Conservation (phyloP, 164 flowering plant genomes). For the Pachysandra terminalis region DNA sequence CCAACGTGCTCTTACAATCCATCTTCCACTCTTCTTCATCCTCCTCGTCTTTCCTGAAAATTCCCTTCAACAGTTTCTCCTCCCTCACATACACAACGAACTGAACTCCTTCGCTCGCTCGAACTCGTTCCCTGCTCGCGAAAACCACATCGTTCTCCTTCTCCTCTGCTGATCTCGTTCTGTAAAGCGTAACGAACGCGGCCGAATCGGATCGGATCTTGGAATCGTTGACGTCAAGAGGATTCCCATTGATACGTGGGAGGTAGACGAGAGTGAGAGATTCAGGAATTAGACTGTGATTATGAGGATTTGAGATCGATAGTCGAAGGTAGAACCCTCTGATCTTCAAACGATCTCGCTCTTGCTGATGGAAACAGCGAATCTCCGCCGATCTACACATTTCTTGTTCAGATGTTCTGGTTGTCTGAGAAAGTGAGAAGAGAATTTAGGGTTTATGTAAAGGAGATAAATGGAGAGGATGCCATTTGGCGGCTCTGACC, state of each 20-base stretch:
- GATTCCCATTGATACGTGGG: constrained; percentile 44
- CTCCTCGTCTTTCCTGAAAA: constrained; percentile 38
- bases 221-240: constrained; percentile 40
- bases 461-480: not conserved
- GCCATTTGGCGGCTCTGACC: no score
- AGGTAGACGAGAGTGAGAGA: constrained; percentile 54
- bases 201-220: constrained; percentile 45
- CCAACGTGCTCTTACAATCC: constrained; percentile 42
- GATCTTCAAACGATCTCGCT: constrained; percentile 32
- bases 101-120: constrained; percentile 45
- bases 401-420: not conserved
- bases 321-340: constrained; percentile 40
- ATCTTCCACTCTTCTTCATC: constrained; percentile 48
- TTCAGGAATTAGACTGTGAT: constrained; percentile 27
- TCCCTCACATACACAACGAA: constrained; percentile 61
- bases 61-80: constrained; percentile 52
- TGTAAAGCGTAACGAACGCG: constrained; percentile 56
- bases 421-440: no score
- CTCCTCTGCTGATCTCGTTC: constrained; percentile 23
- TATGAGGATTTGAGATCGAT: constrained; percentile 12
- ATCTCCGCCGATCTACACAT: constrained; percentile 47
- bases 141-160: constrained; percentile 15
- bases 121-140: constrained; percentile 44
- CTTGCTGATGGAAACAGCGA: constrained; percentile 17
- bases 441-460: not conserved